A percentile compares a stretch with the other conserved stretches of the same genome.
These are phyloP conservation scores for Endotrypanum monterogeii DNA, from an alignment of 208 protist genomes.

Conservation along the genomic window DNA sequence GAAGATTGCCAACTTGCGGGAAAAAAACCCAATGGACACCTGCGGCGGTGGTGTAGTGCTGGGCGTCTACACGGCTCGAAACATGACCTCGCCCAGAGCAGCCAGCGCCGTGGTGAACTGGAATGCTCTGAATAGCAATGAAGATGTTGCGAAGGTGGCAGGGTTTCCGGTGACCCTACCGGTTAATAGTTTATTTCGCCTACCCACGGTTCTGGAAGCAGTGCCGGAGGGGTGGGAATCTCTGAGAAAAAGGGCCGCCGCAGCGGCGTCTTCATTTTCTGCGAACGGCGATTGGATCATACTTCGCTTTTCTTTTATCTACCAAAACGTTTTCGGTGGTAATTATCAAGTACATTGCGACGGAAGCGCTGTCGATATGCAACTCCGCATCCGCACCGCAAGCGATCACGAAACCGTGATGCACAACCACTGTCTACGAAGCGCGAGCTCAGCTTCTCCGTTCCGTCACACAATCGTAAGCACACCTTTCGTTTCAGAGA, in stretches of 20 bases:
- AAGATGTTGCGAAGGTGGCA: not conserved
- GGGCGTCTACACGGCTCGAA: conserved; percentile 10
- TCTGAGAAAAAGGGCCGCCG: not conserved
- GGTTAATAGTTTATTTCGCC: conserved; percentile 9
- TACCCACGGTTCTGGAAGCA: not conserved
- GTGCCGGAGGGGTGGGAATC: not conserved
- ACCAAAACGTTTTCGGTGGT: conserved; percentile 24
- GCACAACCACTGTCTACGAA: conserved; percentile 5
- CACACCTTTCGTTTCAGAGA: conserved; percentile 4
- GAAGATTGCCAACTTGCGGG: not conserved
- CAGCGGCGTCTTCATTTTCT: not conserved
- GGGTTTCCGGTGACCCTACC: conserved; percentile 18
- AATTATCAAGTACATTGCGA: conserved; percentile 41
- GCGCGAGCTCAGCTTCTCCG: not conserved
- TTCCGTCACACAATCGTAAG: conserved; percentile 17
- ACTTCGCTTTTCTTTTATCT: conserved; percentile 27
- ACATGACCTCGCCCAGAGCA: conserved; percentile 1
- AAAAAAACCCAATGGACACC: conserved; percentile 20
- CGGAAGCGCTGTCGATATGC: conserved; percentile 37
- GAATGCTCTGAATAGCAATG: not conserved
- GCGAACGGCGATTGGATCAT: conserved; percentile 7
- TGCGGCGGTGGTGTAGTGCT: conserved; percentile 42
- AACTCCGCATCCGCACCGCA: conserved; percentile 6
- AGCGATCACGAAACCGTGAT: not conserved
- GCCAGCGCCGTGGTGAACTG: conserved; percentile 1